phyloP scores from a whole-genome alignment of 208 protist genomes.

The Trypanosoma boissoni region DNA sequence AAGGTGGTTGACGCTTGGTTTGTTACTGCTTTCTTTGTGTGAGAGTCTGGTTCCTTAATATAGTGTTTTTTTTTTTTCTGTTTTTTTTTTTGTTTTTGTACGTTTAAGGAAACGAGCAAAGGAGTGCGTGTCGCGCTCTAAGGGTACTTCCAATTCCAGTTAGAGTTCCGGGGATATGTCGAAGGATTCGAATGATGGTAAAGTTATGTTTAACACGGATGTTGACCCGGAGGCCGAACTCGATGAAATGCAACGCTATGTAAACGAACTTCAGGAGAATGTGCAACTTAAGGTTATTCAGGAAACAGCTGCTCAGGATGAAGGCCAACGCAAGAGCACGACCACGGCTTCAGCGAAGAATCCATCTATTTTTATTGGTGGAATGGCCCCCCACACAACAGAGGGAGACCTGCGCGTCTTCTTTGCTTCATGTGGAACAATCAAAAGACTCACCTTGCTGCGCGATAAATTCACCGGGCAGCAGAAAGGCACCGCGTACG shows the following conservation, averaged over 20 bases:
- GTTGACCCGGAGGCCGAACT: constrained; percentile 67
- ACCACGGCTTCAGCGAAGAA: constrained; percentile 38
- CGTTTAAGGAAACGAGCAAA: constrained; percentile 16
- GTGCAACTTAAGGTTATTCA: constrained; percentile 78
- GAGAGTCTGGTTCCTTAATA: too few relatives aligned
- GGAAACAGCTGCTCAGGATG: constrained; percentile 75
- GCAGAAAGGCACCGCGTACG: constrained; percentile 92
- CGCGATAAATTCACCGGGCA: constrained; percentile 86
- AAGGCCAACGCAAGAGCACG: constrained; percentile 74
- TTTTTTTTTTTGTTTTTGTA: constrained; percentile 22
- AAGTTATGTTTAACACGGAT: constrained; percentile 40
- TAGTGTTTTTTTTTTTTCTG: constrained; percentile 5
- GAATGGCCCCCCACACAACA: constrained; percentile 84
- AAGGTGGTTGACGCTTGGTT: too few relatives aligned
- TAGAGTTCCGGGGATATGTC: background rate
- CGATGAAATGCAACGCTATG: constrained; percentile 74
- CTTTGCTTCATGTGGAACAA: constrained; percentile 86
- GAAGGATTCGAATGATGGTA: constrained; percentile 18
- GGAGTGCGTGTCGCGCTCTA: too few relatives aligned
- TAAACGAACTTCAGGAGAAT: constrained; percentile 85
- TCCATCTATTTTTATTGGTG: constrained; percentile 91
- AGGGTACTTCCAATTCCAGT: too few relatives aligned
- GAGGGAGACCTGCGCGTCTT: constrained; percentile 91
- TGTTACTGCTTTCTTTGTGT: too few relatives aligned
- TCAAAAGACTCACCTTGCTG: constrained; percentile 91